Evolutionary conservation across 352 stramenopile species (phyloP), one percentile per base, ranked within the genome.

Genomic region (Pythium insidiosum): DNA sequence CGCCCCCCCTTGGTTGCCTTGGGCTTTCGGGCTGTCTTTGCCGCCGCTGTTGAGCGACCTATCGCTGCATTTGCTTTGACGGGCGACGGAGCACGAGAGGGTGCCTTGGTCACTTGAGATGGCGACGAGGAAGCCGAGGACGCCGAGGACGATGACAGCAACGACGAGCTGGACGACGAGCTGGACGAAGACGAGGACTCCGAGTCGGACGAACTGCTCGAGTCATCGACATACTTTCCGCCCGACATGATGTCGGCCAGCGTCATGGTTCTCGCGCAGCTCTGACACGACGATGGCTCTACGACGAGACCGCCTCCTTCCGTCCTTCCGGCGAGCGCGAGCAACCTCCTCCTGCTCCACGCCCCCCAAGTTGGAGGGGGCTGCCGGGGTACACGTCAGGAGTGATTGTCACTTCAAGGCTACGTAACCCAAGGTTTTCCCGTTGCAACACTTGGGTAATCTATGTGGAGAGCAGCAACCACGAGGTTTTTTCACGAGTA

Each of bases 151-250:
- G 55, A 67, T 11, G 61, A 62, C 6, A 38, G 57, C 12, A 63
- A 82, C 6, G 63, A 80, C 26, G 61, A 66, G 0, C 65, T 76
- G 5, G 63, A 29, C 34, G 79, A 66, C 31, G 77, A 68, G 38
- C 70, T 56, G 39, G 66, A 56, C 30, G 61, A 85, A 48, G 86
- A 73, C n/a, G 76, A 89, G 36, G 58, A 49, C 22, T 73, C 86
- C 33, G 75, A 56, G 47, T 73, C 85, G 12, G 73, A 86, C 10
- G 76, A 89, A 42, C 76, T 89, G 54, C 76, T 89, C 2, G 73
- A 86, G 53, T 78, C 70, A 44, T 65, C 53, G 50, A 83, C 66
- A 52, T 87, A 87, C 52, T 89, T 86, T 43, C 64, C 73, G 18
- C 86, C 61, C 67, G 76, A 68, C 76, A 89, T 89, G 43, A 31